Evolutionary conservation across 2,329 filamentous ascomycete genomes (phyloP).

Genomic region (Sclerotinia spermophila): DNA sequence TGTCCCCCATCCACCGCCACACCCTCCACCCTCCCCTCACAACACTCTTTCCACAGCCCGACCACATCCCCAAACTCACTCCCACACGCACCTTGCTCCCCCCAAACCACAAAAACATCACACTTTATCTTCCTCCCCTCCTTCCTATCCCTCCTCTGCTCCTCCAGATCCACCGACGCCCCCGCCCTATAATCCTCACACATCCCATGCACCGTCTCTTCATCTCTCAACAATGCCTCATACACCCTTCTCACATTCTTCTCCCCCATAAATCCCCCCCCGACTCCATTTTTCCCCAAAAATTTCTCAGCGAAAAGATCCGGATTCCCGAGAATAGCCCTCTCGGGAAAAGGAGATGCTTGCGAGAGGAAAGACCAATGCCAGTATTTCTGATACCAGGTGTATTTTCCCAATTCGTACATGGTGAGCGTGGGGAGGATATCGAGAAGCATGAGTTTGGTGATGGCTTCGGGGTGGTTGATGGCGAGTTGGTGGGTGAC

Average conservation of each 20-base stretch:
- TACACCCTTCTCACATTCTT: constrained; percentile 21
- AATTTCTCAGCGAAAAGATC: constrained; percentile 42
- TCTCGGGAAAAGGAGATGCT: constrained; percentile 48
- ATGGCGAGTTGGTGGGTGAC: constrained; percentile 53
- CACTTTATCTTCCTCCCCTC: constrained; percentile 44
- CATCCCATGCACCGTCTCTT: constrained; percentile 45
- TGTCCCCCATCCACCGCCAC: constrained; percentile 46
- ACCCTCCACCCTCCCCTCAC: constrained; percentile 40
- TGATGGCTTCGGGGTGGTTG: constrained; percentile 37
- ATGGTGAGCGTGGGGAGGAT: constrained; percentile 54
- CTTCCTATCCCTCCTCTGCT: constrained; percentile 45
- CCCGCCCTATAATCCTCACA: constrained; percentile 56
- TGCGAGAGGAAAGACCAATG: constrained; percentile 60
- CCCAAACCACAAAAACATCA: constrained; percentile 51
- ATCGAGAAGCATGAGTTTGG: constrained; percentile 46
- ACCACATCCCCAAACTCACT: constrained; percentile 46
- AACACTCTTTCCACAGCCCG: constrained; percentile 50
- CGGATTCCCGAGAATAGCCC: constrained; percentile 41
- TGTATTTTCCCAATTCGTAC: constrained; percentile 44
- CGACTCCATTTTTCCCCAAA: constrained; percentile 29
- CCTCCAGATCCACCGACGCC: constrained; percentile 50
- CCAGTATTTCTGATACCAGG: constrained; percentile 50
- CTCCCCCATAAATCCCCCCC: constrained; percentile 21
- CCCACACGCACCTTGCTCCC: constrained; percentile 47
- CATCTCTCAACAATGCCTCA: constrained; percentile 35